Evolutionary conservation across 768 basidiomycete species (phyloP).

Genomic region (Mycena galopus): DNA sequence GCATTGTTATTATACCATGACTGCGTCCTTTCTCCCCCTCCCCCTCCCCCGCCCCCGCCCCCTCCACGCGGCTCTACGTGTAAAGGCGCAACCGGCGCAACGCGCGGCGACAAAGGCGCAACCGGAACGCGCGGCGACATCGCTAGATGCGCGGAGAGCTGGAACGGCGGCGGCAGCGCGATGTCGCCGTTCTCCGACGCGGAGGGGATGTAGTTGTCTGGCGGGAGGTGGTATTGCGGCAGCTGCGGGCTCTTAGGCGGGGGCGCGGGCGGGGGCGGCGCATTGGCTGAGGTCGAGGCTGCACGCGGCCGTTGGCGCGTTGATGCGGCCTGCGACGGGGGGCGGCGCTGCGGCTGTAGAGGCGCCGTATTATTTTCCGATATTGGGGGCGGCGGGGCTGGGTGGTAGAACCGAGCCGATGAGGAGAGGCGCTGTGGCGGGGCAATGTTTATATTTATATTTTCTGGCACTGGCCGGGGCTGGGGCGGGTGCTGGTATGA

Average conservation of each 20-base stretch:
- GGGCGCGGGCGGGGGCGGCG: not conserved
- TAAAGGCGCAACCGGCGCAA: too few relatives aligned
- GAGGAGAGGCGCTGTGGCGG: too few relatives aligned
- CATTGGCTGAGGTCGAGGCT: not conserved
- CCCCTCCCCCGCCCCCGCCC: too few relatives aligned
- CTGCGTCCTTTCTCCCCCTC: not conserved
- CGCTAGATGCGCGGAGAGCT: constrained; percentile 23
- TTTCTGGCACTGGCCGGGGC: not conserved
- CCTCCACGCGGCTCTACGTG: too few relatives aligned
- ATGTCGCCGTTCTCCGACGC: constrained; percentile 28
- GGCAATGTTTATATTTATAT: too few relatives aligned
- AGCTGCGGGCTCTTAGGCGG: constrained; percentile 3
- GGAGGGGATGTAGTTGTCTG: constrained; percentile 39
- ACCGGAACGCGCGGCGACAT: not conserved
- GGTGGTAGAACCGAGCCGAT: not conserved
- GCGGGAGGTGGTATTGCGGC: constrained; percentile 22
- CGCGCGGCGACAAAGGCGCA: too few relatives aligned
- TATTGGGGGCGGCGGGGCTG: not conserved
- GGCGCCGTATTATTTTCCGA: not conserved
- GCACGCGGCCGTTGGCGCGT: not conserved
- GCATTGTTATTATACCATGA: constrained; percentile 21
- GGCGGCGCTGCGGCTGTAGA: not conserved
- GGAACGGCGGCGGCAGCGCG: constrained; percentile 34
- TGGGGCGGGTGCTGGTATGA: constrained; percentile 5
- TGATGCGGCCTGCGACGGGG: constrained; percentile 3